phyloP scores from a whole-genome alignment of 1,284 basidiomycete genomes.

The Gomphus bonarii region DNA sequence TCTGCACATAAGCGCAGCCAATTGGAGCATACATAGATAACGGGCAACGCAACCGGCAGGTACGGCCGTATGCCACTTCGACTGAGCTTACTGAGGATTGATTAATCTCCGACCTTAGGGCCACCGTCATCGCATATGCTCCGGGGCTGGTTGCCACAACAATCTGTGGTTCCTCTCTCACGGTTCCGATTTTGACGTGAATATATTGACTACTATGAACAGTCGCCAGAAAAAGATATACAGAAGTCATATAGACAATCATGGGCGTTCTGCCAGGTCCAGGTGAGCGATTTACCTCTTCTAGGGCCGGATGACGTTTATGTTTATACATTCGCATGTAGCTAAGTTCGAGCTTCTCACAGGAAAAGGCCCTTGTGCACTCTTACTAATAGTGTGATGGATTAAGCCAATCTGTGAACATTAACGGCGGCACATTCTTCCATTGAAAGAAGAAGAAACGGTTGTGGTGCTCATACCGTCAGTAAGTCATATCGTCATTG shows the following conservation, averaged over 20 bases:
- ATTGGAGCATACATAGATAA: no score
- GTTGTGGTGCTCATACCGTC: no score
- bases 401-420: slow-evolving; percentile 5
- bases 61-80: slow-evolving; percentile 12
- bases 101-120: slow-evolving; percentile 12
- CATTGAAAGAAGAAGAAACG: neutral
- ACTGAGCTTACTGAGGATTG: no score
- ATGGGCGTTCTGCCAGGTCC: no score
- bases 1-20: slow-evolving; percentile 5
- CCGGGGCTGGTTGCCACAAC: slow-evolving; percentile 18
- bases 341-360: slow-evolving; percentile 10
- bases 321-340: no score
- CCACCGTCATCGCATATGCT: slow-evolving; percentile 22
- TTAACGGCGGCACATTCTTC: slow-evolving; percentile 4
- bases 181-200: neutral
- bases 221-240: neutral
- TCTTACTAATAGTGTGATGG: no score
- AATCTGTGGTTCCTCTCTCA: slow-evolving; percentile 13
- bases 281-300: no score
- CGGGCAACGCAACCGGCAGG: no score
- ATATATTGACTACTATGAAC: neutral
- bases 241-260: no score
- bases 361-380: neutral
- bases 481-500: no score
- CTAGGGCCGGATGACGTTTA: no score